Percentiles rank a stretch among this genome's conserved stretches.
These are phyloP conservation scores for Tetracladium marchalianum DNA, from an alignment of 495 filamentous ascomycete species.

Conservation along the genomic window DNA sequence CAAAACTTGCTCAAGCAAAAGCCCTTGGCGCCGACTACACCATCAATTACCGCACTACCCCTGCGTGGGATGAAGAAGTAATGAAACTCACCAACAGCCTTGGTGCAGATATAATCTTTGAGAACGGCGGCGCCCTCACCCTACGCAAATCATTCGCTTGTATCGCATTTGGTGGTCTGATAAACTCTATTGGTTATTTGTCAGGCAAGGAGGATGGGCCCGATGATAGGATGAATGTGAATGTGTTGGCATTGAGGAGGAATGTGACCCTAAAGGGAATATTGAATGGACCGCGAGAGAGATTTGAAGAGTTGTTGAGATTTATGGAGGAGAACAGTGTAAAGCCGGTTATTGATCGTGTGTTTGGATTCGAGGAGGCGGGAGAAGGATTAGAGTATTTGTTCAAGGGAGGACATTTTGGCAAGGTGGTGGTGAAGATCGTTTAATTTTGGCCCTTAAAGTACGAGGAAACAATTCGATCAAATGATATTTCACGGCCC, in stretches of 20 bases:
- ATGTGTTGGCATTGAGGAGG: conserved; percentile 26
- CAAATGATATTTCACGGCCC: no score
- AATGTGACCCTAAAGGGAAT: conserved; percentile 30
- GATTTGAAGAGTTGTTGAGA: conserved; percentile 26
- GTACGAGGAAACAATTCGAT: no score
- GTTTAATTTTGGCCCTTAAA: background rate
- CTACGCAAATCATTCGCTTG: conserved; percentile 30
- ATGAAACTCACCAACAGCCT: conserved; percentile 24
- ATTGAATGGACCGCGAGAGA: conserved; percentile 24
- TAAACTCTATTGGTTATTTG: conserved; percentile 35
- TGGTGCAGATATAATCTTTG: conserved; percentile 38
- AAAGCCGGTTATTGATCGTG: conserved; percentile 25
- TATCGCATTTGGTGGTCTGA: conserved; percentile 32
- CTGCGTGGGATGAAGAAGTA: conserved; percentile 33
- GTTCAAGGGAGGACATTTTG: conserved; percentile 30
- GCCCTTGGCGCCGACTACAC: conserved; percentile 30
- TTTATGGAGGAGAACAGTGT: conserved; percentile 27
- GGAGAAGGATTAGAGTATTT: conserved; percentile 37
- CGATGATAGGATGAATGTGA: conserved; percentile 28
- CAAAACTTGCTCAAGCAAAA: conserved; percentile 30
- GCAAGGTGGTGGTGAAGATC: conserved; percentile 35
- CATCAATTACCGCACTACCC: conserved; percentile 34
- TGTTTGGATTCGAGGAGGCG: conserved; percentile 28
- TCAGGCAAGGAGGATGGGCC: conserved; percentile 34
- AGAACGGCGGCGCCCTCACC: conserved; percentile 38